Evolutionary conservation across 768 basidiomycete species (phyloP).

Genomic region (Pleurotus sapidus): DNA sequence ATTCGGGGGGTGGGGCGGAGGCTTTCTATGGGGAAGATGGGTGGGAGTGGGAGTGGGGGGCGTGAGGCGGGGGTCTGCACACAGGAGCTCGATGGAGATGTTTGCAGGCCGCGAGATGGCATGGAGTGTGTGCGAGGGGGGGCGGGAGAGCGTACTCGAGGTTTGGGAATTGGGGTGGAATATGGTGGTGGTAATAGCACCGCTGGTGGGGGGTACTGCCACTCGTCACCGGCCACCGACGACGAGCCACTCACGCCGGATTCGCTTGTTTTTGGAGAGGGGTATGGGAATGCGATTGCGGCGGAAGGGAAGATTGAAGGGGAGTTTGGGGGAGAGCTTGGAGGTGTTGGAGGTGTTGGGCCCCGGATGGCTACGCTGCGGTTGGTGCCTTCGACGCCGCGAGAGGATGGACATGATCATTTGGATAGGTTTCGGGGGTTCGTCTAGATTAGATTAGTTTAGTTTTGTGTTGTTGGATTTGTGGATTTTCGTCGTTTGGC

Average conservation of each 20-base stretch:
- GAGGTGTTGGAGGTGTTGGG: neutral
- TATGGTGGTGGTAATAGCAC: neutral
- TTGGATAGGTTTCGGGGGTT: constrained; percentile 3
- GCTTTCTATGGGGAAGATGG: constrained; percentile 2
- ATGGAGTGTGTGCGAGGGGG: no score
- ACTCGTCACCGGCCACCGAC: neutral
- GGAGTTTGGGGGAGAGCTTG: neutral
- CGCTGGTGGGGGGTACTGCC: neutral
- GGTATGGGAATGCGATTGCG: neutral
- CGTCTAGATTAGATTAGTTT: no score
- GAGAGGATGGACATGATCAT: neutral
- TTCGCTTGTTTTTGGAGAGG: neutral
- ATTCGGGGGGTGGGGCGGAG: constrained; percentile 9
- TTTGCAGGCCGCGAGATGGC: neutral
- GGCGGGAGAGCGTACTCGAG: neutral
- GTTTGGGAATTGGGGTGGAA: neutral
- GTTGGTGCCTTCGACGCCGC: neutral
- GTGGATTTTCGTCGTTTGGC: no score
- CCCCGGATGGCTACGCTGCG: neutral
- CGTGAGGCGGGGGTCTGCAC: neutral
- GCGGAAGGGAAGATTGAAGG: neutral
- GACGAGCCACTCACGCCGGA: neutral
- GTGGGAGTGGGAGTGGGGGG: neutral
- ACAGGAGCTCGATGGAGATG: neutral
- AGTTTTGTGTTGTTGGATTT: no score